Base-by-base conservation (phyloP, 306 rosid species). In the Casuarina cunninghamiana region DNA sequence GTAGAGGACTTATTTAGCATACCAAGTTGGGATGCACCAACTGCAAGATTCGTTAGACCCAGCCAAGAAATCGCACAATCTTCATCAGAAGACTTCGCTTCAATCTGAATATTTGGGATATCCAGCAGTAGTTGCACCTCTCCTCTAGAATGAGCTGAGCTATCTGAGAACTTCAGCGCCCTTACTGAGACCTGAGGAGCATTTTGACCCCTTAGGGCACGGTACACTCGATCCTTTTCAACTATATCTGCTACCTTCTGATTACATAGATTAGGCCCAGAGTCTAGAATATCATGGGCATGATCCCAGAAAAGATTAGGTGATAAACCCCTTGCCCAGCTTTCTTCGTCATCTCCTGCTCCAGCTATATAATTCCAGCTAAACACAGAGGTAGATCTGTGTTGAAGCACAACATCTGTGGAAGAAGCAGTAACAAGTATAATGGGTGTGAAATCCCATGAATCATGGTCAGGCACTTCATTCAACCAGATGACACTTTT, bases 261-360 rank as follows among this genome's bases (percentile, higher is more conserved):
- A 83, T 92, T 92, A 80, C 98, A 91, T 41, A 78, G n/a, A 41
- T 90, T 90, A 11, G 97, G 98, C 42, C 95, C 92, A 0, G 92
- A 84, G 77, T 77, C 87, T 82, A 91, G 87, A 82, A 92, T 82
- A 81, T 89, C 97, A 80, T 88, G 83, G 72, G 83, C 97, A 73
- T 91, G 77, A 17, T 74, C 83, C 98, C 98, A 90, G 46, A 94
- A 94, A 32, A 94, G 89, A 60, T 58, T 57, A 5, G 97, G 98
- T 53, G 95, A 80, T 77, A 94, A 84, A 58, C 98, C 91, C 82
- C 91, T 87, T 4, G 98, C 92, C 97, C 97, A 94, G 74, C 93
- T 92, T 88, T 94, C 98, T 87, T 94, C 98, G 44, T 94, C 97
- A 26, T 94, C 97, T 75, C 97, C 97, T 0, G 98, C 97, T 60